Evolutionary conservation across 2,329 filamentous ascomycete genomes (phyloP).

Genomic region (Colletotrichum sp.): DNA sequence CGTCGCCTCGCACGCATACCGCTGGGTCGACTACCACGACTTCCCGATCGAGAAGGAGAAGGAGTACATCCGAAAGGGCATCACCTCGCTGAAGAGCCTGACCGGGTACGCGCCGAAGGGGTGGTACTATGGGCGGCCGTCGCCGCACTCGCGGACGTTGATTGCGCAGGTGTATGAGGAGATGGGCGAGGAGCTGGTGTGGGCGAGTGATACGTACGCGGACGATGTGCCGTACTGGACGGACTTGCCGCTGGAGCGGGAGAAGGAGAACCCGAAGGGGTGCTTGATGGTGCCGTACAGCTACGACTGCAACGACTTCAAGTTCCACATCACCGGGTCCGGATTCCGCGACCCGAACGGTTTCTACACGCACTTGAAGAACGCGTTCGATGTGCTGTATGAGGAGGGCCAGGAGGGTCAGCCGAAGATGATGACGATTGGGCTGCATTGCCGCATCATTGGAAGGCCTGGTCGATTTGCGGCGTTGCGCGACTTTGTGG

Average conservation of each 20-base stretch:
- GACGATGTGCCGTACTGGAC: slow-evolving; percentile 63
- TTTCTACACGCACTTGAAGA: slow-evolving; percentile 52
- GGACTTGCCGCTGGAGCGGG: slow-evolving; percentile 53
- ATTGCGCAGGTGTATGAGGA: slow-evolving; percentile 56
- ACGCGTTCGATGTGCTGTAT: slow-evolving; percentile 58
- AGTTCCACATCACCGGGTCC: slow-evolving; percentile 38
- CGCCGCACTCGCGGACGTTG: slow-evolving; percentile 47
- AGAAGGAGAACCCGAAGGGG: slow-evolving; percentile 44
- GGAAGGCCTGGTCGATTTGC: slow-evolving; percentile 56
- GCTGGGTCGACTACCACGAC: slow-evolving; percentile 57
- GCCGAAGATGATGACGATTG: slow-evolving; percentile 64
- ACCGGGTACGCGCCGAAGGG: slow-evolving; percentile 51
- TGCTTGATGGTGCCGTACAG: slow-evolving; percentile 58
- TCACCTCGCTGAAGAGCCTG: slow-evolving; percentile 43
- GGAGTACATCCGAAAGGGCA: slow-evolving; percentile 47
- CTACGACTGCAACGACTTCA: slow-evolving; percentile 62
- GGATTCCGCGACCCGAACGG: slow-evolving; percentile 49
- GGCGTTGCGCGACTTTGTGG: slow-evolving; percentile 56
- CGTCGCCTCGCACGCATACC: slow-evolving; percentile 52
- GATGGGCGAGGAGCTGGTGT: slow-evolving; percentile 54
- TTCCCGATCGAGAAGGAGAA: slow-evolving; percentile 50
- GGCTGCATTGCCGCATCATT: slow-evolving; percentile 56
- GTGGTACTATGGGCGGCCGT: slow-evolving; percentile 53
- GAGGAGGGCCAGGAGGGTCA: slow-evolving; percentile 51
- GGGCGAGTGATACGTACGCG: slow-evolving; percentile 55